Conservation (phyloP, 2,329 filamentous ascomycete species). For the Botryotinia calthae region DNA sequence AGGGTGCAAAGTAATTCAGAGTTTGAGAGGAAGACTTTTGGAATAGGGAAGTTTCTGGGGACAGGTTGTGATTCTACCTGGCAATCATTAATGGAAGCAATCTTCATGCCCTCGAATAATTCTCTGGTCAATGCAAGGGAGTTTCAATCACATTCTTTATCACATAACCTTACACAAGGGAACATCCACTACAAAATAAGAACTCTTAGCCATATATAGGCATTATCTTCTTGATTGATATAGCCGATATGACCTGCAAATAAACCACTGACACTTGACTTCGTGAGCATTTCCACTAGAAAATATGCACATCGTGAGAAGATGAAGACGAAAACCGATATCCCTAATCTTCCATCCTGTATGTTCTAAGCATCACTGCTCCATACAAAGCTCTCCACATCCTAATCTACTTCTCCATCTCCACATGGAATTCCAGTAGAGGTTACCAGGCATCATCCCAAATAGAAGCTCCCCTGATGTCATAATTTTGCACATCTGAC, state of each 20-base stretch:
- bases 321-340: accelerated
- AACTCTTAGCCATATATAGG: background rate
- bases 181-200: background rate
- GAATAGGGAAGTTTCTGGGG: background rate
- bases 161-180: background rate
- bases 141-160: background rate
- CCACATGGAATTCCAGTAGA: background rate
- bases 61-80: too few species aligned
- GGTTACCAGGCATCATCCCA: background rate
- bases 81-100: background rate
- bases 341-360: too few species aligned
- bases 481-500: background rate
- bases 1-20: background rate
- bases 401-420: background rate
- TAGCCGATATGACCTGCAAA: background rate
- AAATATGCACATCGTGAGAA: background rate
- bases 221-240: too few species aligned
- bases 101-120: background rate
- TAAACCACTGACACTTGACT: background rate
- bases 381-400: background rate
- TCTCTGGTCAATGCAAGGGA: background rate
- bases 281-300: background rate
- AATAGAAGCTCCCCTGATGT: background rate
- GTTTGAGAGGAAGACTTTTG: background rate
- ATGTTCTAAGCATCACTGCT: background rate